phyloP scores from a whole-genome alignment of 1,139 yeast species.

The Keqinozyma sinolaborantium region DNA sequence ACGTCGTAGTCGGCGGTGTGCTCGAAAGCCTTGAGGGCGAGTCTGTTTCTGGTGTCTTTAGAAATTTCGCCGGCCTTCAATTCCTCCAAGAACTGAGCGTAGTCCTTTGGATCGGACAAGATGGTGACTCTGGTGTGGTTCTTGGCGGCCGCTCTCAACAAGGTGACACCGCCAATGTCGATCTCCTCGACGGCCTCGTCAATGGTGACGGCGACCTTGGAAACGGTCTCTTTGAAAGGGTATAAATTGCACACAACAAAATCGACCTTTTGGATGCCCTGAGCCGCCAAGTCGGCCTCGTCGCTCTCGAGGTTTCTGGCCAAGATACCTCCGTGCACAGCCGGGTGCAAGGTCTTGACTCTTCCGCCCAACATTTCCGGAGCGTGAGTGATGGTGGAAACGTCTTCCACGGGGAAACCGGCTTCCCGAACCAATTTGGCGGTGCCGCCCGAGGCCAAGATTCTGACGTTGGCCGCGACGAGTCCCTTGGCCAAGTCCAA shows the following conservation, averaged over 20 bases:
- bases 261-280: constrained; percentile 93
- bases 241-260: constrained; percentile 95
- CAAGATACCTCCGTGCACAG: constrained; percentile 96
- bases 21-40: constrained; percentile 96
- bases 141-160: constrained; percentile 97
- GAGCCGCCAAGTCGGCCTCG: constrained; percentile 80
- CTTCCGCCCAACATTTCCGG: constrained; percentile 99
- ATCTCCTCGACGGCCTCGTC: constrained; percentile 98
- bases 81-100: constrained; percentile 81
- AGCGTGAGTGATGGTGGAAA: constrained; percentile 90
- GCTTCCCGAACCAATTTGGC: constrained; percentile 93
- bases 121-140: constrained; percentile 95
- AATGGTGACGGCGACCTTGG: constrained; percentile 91
- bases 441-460: constrained; percentile 97
- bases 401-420: constrained; percentile 97
- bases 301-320: constrained; percentile 91
- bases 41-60: constrained; percentile 67
- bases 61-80: constrained; percentile 71
- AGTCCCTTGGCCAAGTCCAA: constrained; percentile 95
- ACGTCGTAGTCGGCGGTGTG: constrained; percentile 97
- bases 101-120: constrained; percentile 90
- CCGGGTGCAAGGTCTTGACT: constrained; percentile 97
- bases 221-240: constrained; percentile 96
- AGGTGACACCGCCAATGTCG: constrained; percentile 97
- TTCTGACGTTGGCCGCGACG: constrained; percentile 80